phyloP scores from a whole-genome alignment of 495 filamentous ascomycete genomes.

The Geopyxis carbonaria region DNA sequence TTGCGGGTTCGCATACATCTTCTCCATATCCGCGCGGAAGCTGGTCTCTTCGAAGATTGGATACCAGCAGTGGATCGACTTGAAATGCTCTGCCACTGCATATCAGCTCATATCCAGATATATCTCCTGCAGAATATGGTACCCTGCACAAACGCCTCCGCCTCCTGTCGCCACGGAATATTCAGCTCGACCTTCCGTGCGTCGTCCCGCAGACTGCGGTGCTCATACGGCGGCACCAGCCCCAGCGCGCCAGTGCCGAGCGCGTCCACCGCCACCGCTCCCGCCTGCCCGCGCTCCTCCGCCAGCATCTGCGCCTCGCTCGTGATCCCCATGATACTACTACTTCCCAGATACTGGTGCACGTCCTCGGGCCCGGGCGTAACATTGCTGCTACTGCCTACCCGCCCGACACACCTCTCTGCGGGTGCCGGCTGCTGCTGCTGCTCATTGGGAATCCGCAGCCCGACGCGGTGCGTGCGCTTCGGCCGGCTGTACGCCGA shows the following conservation, averaged over 20 bases:
- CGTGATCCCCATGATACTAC: constrained; percentile 15
- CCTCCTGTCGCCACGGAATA: constrained; percentile 12
- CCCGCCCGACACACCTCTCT: too few species aligned
- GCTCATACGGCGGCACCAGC: constrained; percentile 15
- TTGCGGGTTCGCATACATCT: constrained; percentile 3
- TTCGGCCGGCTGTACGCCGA: too few species aligned
- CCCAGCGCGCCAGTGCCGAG: neutral
- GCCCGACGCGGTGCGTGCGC: too few species aligned
- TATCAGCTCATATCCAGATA: too few species aligned
- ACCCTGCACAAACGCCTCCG: constrained; percentile 12
- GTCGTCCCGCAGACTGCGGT: constrained; percentile 10
- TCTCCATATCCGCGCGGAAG: constrained; percentile 1
- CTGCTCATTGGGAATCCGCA: too few species aligned
- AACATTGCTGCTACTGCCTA: neutral
- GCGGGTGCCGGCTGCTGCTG: too few species aligned
- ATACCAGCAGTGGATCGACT: neutral
- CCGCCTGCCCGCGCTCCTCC: too few species aligned
- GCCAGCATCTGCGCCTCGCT: constrained; percentile 18
- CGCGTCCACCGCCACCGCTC: too few species aligned
- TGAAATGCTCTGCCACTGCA: constrained; percentile 7
- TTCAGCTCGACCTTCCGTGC: constrained; percentile 15
- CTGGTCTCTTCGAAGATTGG: constrained; percentile 3
- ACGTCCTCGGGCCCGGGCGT: neutral
- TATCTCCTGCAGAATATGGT: constrained; percentile 4
- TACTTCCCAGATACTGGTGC: constrained; percentile 16